Base-by-base conservation (phyloP, 441 rosid species). In the Gossypium laxum region DNA sequence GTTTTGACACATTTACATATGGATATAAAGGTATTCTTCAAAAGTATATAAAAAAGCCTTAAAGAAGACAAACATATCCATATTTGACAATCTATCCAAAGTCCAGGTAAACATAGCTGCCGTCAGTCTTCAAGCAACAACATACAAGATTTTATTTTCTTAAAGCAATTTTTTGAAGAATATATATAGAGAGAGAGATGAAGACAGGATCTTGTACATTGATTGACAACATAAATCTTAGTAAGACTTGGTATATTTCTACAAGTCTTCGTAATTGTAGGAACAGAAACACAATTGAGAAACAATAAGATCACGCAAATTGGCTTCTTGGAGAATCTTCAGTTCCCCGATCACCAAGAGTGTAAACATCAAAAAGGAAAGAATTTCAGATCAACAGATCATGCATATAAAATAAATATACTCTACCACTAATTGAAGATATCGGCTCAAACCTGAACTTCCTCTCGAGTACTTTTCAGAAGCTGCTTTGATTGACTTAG, bases 401-500 rank as follows among this genome's bases (percentile, higher is more conserved):
- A 24, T 30, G 12, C 6, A 12, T 26, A n/a, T 5, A 59, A 34
- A 34, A 34, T 38, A 14, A 14, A 28, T 59, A 28, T n/a, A 58
- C 11, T 34, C 43, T 1, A 26, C 41, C 18, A 14, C 21, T 14
- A 30, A 5, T 59, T 30, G 17, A 14, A 59, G 52, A 59, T 34
- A 65, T 47, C 66, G 19, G 76, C 75, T 60, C 75, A 70, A 41
- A 72, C 67, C 50, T 71, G 19, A 70, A 55, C 70, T 72, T 70
- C 32, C 67, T 19, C 58, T 60, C 47, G 65, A 70, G 28, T 58
- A 71, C 74, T 71, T 74, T 57, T 21, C 60, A 45, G 72, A 74
- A 68, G 77, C 84, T 77, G 76, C 85, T 59, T 67, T 34, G 11
- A 60, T 58, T 59, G 50, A 77, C 72, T 75, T 70, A 71, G 54